phyloP scores from a whole-genome alignment of 73 alveolate species.

The Paramecium biaurelia region DNA sequence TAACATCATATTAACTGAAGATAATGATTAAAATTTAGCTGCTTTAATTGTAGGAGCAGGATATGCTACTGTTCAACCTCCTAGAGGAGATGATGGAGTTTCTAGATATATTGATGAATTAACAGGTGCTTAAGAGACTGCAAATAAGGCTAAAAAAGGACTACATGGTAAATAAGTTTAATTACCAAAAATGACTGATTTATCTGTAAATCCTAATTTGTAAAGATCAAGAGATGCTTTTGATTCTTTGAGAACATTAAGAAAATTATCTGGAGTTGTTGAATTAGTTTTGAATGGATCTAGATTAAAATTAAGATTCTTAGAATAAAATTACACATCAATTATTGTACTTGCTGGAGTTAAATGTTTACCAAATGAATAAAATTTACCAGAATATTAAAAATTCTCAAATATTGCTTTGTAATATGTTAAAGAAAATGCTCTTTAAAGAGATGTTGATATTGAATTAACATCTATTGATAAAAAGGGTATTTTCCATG shows the following conservation, averaged over 20 bases:
- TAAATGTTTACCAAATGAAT: slow-evolving; percentile 83
- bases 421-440: slow-evolving; percentile 80
- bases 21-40: slow-evolving; percentile 66
- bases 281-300: slow-evolving; percentile 91
- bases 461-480: slow-evolving; percentile 86
- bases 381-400: slow-evolving; percentile 83
- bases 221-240: slow-evolving; percentile 37
- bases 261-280: slow-evolving; percentile 82
- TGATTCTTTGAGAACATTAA: slow-evolving; percentile 29
- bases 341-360: slow-evolving; percentile 86
- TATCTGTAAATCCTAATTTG: slow-evolving; percentile 8
- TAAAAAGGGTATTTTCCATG: slow-evolving; percentile 91
- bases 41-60: slow-evolving; percentile 69
- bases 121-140: slow-evolving; percentile 72
- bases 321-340: slow-evolving; percentile 78
- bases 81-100: slow-evolving; percentile 75
- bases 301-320: slow-evolving; percentile 85
- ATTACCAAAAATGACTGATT: neutral
- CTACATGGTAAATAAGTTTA: slow-evolving; percentile 40
- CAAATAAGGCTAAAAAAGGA: slow-evolving; percentile 71
- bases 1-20: slow-evolving; percentile 4
- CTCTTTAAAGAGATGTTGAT: slow-evolving; percentile 88
- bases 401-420: slow-evolving; percentile 82
- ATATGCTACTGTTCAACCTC: slow-evolving; percentile 63
- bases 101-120: slow-evolving; percentile 75